Evolutionary conservation across 495 filamentous ascomycete genomes (phyloP), one percentile per base, ranked within the genome.

Genomic region (Arthonia radiata): DNA sequence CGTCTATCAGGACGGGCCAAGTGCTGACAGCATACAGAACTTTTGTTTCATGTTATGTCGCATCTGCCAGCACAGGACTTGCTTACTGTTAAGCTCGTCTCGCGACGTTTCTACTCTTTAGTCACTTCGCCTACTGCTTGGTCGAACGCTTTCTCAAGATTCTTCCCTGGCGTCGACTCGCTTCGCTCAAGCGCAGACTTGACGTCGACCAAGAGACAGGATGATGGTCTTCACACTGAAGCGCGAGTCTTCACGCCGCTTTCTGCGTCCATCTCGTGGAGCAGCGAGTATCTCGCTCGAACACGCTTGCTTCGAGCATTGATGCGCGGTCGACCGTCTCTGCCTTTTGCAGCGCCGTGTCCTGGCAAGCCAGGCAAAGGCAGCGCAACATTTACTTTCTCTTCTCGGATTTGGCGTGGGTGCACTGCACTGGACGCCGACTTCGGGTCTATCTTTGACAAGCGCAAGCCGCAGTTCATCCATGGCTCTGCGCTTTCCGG

Each of bases 91-190:
- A 64, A 79, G 5, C 52, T 82, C 23, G 81, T 93, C 11, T 91
- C 79, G 16, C 68, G 67, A 38, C 74, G 71, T 27, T 83, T 91
- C 44, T 73, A 86, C 43, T 49, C 53, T 19, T 50, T 93, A 30
- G 71, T 90, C 24, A 90, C 76, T 2, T 77, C 73, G 2, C 80
- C 78, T 2, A 78, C 90, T 47, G 78, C 80, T 2, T 93, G 82
- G 82, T 60, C 77, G 25, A 71, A 70, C 30, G 82, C 81, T 1
- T 93, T 93, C 38, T 62, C 74, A 24, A 74, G 80, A 8, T 83
- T 67, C 53, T 93, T 93, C 42, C 75, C 76, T 0, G 81, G 71
- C 0, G 62, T 66, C 3, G 62, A 72, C 31, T 37, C 46, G 11
- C 22, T 42, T 6, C 35, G 33, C 13, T 39, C 30, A 5, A 37